phyloP scores from a whole-genome alignment of 2,329 filamentous ascomycete species.

The Apiospora hydei region DNA sequence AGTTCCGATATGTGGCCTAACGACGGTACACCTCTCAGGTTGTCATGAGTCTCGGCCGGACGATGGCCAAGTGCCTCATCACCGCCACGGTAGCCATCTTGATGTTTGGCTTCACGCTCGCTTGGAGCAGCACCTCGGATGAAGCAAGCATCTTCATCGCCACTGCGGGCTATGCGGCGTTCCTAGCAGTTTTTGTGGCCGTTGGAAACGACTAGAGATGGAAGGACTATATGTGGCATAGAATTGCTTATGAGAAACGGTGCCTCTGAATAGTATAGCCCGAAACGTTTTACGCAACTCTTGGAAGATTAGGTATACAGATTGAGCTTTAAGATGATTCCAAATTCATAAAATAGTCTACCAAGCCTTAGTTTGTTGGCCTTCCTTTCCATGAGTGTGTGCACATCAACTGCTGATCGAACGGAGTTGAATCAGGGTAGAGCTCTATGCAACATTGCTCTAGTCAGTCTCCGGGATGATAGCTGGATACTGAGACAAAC shows the following conservation, averaged over 20 bases:
- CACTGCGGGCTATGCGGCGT: constrained; percentile 27
- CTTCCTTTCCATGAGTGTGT: neutral
- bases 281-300: neutral
- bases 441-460: neutral
- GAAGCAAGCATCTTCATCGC: constrained; percentile 27
- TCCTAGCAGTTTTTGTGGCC: constrained; percentile 25
- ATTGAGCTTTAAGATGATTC: neutral
- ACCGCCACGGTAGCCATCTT: constrained; percentile 23
- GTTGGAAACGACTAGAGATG: neutral
- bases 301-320: neutral
- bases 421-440: neutral
- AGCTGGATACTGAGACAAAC: constrained; percentile 1
- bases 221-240: neutral
- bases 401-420: neutral
- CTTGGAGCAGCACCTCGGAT: constrained; percentile 27
- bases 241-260: neutral
- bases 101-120: constrained; percentile 26
- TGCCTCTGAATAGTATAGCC: neutral
- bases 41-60: constrained; percentile 21
- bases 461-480: constrained; percentile 8
- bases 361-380: neutral
- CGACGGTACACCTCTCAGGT: neutral
- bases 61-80: constrained; percentile 24
- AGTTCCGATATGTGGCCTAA: neutral
- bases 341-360: neutral